A percentile compares a stretch with the other conserved stretches of the same genome.
phyloP scores from a whole-genome alignment of 176 grass and related monocot genomes.

The Carex scoparia region DNA sequence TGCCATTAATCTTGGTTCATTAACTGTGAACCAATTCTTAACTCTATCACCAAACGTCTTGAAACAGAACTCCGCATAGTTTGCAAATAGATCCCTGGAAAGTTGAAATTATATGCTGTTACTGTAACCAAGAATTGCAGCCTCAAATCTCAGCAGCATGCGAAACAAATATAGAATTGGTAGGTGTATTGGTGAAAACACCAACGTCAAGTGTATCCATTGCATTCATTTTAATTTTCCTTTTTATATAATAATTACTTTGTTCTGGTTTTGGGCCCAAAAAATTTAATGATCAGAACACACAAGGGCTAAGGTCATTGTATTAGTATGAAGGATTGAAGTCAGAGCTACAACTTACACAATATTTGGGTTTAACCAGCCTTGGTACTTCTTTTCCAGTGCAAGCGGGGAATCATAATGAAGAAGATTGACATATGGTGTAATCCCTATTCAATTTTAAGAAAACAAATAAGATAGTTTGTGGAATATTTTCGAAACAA shows the following conservation, averaged over 20 bases:
- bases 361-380: constrained; percentile 49
- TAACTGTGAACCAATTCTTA: constrained; percentile 81
- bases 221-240: not conserved
- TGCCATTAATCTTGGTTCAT: constrained; percentile 55
- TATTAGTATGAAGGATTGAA: constrained; percentile 15
- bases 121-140: not conserved
- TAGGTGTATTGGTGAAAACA: not conserved
- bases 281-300: not conserved
- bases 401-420: constrained; percentile 63
- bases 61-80: constrained; percentile 73
- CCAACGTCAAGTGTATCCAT: not conserved
- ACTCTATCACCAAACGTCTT: constrained; percentile 64
- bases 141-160: not conserved
- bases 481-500: constrained; percentile 3
- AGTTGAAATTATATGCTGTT: constrained; percentile 18
- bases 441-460: constrained; percentile 39
- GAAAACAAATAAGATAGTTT: constrained; percentile 4
- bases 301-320: not conserved
- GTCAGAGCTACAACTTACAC: constrained; percentile 34
- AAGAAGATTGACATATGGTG: constrained; percentile 55
- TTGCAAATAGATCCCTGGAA: constrained; percentile 46
- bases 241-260: not conserved
- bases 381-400: constrained; percentile 60
- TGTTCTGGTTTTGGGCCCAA: not conserved
- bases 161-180: not conserved